Conservation (phyloP, 176 grass and related monocot genomes). For the Bonia amplexicaulis region DNA sequence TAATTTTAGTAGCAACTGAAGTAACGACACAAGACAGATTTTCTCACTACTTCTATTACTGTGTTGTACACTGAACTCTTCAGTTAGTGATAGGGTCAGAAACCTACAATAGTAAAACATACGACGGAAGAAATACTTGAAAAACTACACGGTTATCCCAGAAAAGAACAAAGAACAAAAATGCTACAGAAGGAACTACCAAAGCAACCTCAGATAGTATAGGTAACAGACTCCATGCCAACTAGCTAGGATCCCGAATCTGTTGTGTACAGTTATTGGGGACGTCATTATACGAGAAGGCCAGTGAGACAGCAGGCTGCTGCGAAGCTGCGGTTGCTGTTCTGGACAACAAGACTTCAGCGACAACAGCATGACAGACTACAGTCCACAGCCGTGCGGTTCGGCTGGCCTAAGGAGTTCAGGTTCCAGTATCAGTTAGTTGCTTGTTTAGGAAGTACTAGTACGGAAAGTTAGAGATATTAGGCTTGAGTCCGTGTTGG, state of each 20-base stretch:
- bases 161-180: not conserved
- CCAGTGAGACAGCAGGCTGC: no score
- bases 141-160: not conserved
- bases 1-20: conserved; percentile 9
- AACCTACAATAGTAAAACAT: not conserved
- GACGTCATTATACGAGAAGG: no score
- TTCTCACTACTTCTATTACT: not conserved
- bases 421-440: no score
- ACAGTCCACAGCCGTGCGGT: no score
- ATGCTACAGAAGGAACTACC: not conserved
- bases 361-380: no score
- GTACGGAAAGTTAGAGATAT: no score
- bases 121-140: not conserved
- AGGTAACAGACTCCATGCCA: not conserved
- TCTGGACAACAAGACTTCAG: no score
- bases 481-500: no score
- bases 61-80: not conserved
- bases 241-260: not conserved
- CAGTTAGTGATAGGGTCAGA: conserved; percentile 1
- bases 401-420: no score
- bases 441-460: no score
- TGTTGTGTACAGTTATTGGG: no score
- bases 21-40: not conserved
- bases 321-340: no score
- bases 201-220: not conserved